These are phyloP conservation scores for Kokia cookei DNA, from an alignment of 441 rosid genomes.

Conservation along the genomic window DNA sequence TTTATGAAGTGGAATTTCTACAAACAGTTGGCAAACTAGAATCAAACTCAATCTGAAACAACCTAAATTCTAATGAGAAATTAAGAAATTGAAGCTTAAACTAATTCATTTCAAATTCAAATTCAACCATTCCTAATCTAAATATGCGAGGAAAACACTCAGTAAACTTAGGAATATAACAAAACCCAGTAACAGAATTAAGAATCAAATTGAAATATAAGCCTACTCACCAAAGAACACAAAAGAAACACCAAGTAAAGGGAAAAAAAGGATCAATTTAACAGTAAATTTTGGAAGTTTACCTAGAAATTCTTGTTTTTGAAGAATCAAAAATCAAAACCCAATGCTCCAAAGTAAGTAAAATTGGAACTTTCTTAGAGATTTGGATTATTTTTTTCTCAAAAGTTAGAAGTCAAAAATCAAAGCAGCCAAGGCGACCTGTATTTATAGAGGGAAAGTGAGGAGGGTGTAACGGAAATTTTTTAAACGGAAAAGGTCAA, in stretches of 20 bases:
- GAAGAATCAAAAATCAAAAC: neutral
- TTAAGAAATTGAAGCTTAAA: neutral
- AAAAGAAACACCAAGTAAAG: neutral
- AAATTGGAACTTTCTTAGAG: neutral
- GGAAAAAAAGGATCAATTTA: neutral
- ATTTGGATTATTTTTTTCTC: neutral
- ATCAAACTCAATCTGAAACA: neutral
- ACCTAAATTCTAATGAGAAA: neutral
- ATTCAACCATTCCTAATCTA: neutral
- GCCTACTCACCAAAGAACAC: neutral
- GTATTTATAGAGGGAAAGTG: neutral
- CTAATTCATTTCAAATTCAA: neutral
- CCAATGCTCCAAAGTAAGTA: neutral
- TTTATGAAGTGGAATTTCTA: neutral
- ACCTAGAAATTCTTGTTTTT: constrained; percentile 4
- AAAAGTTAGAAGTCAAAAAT: neutral
- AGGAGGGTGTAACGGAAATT: neutral
- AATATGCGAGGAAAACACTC: neutral
- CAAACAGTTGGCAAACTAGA: neutral
- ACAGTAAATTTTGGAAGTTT: neutral
- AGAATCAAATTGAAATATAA: neutral
- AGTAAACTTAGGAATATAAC: no score
- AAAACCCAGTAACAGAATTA: neutral
- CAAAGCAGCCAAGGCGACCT: neutral
- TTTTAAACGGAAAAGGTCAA: neutral